Evolutionary conservation across 768 basidiomycete genomes (phyloP).

Genomic region (Phlebiopsis flavidoalba): DNA sequence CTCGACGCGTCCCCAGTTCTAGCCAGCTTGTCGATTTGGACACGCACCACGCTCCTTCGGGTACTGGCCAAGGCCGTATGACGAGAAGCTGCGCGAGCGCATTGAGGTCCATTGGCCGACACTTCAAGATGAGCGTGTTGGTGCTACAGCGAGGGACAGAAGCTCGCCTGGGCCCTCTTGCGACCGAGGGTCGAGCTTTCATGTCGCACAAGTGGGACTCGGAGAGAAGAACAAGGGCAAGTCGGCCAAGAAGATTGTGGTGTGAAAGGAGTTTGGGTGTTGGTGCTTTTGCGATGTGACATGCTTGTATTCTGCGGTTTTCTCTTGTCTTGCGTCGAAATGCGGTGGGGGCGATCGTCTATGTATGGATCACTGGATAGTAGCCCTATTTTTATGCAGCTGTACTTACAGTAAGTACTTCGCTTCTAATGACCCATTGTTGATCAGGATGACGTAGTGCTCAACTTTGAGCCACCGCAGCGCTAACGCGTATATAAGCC

Average conservation of each 20-base stretch:
- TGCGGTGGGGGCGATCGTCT: neutral
- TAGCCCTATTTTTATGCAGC: conserved; percentile 1
- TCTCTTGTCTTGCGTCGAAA: neutral
- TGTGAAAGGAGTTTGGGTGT: conserved; percentile 32
- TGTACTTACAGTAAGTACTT: conserved; percentile 2
- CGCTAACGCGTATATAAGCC: conserved; percentile 4
- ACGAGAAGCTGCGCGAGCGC: conserved; percentile 64
- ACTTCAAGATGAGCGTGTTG: conserved; percentile 90
- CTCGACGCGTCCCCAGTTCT: conserved; percentile 91
- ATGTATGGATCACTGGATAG: neutral
- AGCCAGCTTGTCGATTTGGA: conserved; percentile 98
- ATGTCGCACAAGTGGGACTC: conserved; percentile 92
- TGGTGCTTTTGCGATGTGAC: neutral
- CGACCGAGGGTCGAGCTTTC: conserved; percentile 95
- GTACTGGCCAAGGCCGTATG: conserved; percentile 30
- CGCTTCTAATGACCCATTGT: neutral
- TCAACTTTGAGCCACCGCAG: neutral
- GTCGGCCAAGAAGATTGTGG: conserved; percentile 69
- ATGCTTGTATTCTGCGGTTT: conserved; percentile 3
- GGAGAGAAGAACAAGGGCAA: conserved; percentile 94
- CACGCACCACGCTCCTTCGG: conserved; percentile 71
- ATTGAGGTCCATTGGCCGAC: conserved; percentile 79
- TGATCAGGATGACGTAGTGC: conserved; percentile 8
- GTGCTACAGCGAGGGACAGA: conserved; percentile 72
- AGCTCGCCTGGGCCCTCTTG: conserved; percentile 79